These are phyloP conservation scores for Fusarium foetens DNA, from an alignment of 2,329 filamentous ascomycete species.

Conservation along the genomic window DNA sequence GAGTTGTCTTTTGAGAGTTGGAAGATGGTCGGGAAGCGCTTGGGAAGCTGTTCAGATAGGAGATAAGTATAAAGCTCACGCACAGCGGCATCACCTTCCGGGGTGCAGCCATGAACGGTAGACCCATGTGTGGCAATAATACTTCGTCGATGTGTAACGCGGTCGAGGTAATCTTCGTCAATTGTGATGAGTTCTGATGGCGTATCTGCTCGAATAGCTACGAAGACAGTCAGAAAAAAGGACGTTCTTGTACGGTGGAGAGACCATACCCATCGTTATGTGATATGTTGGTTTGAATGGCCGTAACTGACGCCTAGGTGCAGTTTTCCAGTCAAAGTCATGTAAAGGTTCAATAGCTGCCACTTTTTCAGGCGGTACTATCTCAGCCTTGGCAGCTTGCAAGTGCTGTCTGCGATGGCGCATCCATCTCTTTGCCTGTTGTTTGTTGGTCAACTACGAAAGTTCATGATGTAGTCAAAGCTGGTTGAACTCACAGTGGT, in stretches of 20 bases:
- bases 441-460: neutral
- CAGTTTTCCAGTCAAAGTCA: conserved; percentile 28
- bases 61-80: conserved; percentile 61
- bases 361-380: conserved; percentile 3
- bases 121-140: conserved; percentile 47
- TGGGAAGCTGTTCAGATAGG: conserved; percentile 58
- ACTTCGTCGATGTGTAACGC: conserved; percentile 53
- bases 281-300: conserved; percentile 33
- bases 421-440: conserved; percentile 38
- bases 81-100: conserved; percentile 54
- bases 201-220: conserved; percentile 55
- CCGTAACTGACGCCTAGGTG: conserved; percentile 4
- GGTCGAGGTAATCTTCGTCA: conserved; percentile 60
- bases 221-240: neutral
- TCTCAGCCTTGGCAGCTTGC: neutral
- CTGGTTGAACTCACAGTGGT: conserved; percentile 8
- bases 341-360: conserved; percentile 3
- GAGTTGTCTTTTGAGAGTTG: conserved; percentile 46
- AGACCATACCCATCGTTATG: conserved; percentile 26
- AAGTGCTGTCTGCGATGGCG: conserved; percentile 14
- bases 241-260: rapidly evolving
- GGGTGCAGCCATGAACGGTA: conserved; percentile 56
- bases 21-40: conserved; percentile 61
- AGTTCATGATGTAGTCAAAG: neutral
- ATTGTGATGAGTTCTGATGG: conserved; percentile 64